Evolutionary conservation across 2,329 filamentous ascomycete genomes (phyloP), one percentile per base, ranked within the genome.

Genomic region (Coleophoma eucalyptorum): DNA sequence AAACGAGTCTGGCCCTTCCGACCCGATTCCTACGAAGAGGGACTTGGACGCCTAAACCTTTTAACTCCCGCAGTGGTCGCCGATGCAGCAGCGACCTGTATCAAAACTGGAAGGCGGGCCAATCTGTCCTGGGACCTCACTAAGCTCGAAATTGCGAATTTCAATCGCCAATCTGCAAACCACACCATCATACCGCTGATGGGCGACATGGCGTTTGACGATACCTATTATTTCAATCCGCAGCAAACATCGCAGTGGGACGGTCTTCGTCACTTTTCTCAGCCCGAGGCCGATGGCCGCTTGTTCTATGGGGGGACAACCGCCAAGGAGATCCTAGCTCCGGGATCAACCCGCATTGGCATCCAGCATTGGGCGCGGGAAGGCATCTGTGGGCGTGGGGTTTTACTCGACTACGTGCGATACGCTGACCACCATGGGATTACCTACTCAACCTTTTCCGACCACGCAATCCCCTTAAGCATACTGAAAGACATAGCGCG

Each of bases 91-190:
- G 66, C 69, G 4, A 66, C 68, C 5, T 74, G 79, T 56, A 81
- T 83, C 57, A 69, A 67, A 37, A 75, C 73, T 0, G 80, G 80
- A 12, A 67, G 68, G 18, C 70, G 77, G 32, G 72, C 81, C 20
- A 74, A 74, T 10, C 68, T 83, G 37, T 72, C 73, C 21, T 83
- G 79, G 79, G 74, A 78, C 20, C 61, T 83, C 53, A 75, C 72
- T 18, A 81, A 82, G 57, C 65, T 81, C 3, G 77, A 82, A 51
- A 72, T 76, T 55, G 76, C 79, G 1, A 76, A 77, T 53, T 76
- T 81, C 55, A 73, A 73, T 41, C 71, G 80, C 2, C 72, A 74
- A 33, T 72, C 74, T 8, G 75, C 74, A 46, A 64, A 74, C 32
- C 78, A 80, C 55, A 70, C 71, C 49, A 75, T 81, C 50, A 67